Percentiles rank a stretch among this genome's conserved stretches.
Conservation (phyloP, 2,329 filamentous ascomycete genomes). For the Alternaria rosae region DNA sequence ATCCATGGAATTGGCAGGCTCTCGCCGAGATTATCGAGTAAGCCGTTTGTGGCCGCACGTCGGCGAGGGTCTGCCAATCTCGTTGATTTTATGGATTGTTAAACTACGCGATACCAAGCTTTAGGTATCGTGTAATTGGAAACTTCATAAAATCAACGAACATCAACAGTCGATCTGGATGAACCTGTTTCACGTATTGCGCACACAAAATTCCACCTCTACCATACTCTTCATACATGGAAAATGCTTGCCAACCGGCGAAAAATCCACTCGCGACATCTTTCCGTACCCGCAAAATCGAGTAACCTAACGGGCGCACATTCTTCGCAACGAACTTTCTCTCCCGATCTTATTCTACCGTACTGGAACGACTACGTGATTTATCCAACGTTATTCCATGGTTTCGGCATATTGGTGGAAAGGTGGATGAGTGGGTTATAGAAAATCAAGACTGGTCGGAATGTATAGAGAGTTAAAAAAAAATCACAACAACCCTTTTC, state of each 20-base stretch:
- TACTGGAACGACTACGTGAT: too few species aligned
- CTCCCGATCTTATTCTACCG: too few species aligned
- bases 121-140: neutral
- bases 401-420: neutral
- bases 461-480: neutral
- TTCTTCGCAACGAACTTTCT: too few species aligned
- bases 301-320: neutral
- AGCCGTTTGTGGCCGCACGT: neutral
- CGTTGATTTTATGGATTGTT: neutral
- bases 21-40: neutral
- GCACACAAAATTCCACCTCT: neutral
- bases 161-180: neutral
- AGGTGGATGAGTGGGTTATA: neutral
- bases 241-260: neutral
- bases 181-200: fast-evolving
- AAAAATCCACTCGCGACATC: neutral
- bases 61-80: neutral
- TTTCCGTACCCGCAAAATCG: neutral
- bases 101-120: neutral
- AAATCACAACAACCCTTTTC: neutral
- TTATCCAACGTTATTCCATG: too few species aligned
- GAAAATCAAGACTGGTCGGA: neutral
- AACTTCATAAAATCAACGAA: neutral
- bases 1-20: neutral
- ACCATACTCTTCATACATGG: neutral